Conservation (phyloP, 2,329 filamentous ascomycete genomes). For the Cordyceps cicadae region DNA sequence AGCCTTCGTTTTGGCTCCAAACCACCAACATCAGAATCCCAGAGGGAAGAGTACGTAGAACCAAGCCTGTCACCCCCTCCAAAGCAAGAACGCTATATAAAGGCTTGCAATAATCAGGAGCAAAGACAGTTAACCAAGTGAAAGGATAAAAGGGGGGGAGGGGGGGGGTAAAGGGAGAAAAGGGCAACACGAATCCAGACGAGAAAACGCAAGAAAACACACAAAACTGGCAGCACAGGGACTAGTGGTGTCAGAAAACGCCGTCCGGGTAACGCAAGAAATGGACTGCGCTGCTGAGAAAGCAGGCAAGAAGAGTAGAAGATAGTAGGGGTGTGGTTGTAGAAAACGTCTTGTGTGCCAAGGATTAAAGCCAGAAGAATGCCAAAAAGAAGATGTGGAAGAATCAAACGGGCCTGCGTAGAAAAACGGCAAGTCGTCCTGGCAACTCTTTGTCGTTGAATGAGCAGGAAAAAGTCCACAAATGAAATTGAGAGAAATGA, state of each 20-base stretch:
- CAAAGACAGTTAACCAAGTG: background rate
- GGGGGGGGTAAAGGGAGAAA: background rate
- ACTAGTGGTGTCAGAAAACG: background rate
- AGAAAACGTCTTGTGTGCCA: background rate
- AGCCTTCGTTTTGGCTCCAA: background rate
- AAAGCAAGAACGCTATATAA: background rate
- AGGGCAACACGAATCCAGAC: background rate
- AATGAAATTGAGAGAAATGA: conserved; percentile 6
- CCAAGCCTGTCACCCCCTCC: background rate
- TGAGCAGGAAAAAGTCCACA: conserved; percentile 3
- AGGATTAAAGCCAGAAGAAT: conserved; percentile 3
- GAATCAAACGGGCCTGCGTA: background rate
- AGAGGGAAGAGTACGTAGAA: background rate
- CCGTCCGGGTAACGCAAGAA: background rate
- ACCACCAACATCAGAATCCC: background rate
- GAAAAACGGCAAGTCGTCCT: background rate
- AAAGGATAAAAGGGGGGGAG: background rate
- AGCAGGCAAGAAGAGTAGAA: background rate
- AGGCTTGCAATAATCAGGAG: background rate
- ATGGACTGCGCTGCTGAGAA: background rate
- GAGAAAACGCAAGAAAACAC: background rate
- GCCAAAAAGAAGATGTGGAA: background rate
- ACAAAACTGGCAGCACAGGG: background rate
- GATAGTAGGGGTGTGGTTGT: background rate
- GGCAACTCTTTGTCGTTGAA: background rate